Conservation (phyloP, 495 filamentous ascomycete genomes). For the Hypoxylon perforatum region DNA sequence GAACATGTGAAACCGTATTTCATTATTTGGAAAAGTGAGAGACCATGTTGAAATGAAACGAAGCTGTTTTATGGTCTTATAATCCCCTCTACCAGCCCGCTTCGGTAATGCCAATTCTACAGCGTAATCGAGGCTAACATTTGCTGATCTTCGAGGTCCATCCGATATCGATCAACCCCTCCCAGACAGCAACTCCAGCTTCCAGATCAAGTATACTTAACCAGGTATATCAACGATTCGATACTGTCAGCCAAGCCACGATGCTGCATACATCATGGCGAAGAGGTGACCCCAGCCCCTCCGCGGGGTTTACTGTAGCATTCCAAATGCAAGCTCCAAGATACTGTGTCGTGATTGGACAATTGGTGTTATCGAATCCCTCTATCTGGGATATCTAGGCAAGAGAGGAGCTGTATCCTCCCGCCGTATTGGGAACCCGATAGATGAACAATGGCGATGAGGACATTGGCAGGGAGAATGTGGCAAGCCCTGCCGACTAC, state of each 20-base stretch:
- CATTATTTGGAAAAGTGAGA: too few species aligned
- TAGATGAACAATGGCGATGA: constrained; percentile 7
- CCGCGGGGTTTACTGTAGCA: constrained; percentile 6
- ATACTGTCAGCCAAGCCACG: constrained; percentile 18
- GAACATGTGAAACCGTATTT: too few species aligned
- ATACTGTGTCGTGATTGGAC: constrained; percentile 11
- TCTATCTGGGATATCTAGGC: not conserved
- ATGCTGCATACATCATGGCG: not conserved
- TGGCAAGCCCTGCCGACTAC: constrained; percentile 9
- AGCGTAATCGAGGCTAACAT: not conserved
- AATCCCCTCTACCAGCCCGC: too few species aligned
- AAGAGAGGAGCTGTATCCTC: not conserved
- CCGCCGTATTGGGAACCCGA: constrained; percentile 11
- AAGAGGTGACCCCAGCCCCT: constrained; percentile 2
- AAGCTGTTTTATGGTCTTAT: too few species aligned
- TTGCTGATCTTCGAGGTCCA: not conserved
- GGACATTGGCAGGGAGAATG: constrained; percentile 25
- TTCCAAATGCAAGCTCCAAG: constrained; percentile 1
- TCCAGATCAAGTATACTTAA: constrained; percentile 22
- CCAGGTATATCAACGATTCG: constrained; percentile 1
- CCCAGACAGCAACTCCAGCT: constrained; percentile 6
- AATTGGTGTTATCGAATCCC: constrained; percentile 20
- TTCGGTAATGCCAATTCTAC: too few species aligned
- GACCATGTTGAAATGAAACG: too few species aligned
- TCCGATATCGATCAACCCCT: constrained; percentile 1